Evolutionary conservation across 805 yeast species (phyloP).

Genomic region (Suhomyces kilbournensis): DNA sequence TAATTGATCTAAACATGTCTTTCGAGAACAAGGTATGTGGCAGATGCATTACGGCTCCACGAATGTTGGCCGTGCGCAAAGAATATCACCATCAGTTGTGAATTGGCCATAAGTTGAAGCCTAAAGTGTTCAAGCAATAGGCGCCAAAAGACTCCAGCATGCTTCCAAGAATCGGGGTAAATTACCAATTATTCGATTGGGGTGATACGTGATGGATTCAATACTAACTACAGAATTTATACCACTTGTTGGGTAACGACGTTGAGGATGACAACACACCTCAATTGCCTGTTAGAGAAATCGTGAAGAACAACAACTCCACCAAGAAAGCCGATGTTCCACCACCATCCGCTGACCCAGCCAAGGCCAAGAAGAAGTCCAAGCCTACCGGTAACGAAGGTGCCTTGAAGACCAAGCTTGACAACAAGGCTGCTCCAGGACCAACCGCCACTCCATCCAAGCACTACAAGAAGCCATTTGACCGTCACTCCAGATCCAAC

Average conservation of each 20-base stretch:
- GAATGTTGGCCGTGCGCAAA: not conserved
- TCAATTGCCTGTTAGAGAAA: slow-evolving; percentile 60
- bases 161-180: not conserved
- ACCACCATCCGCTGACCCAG: slow-evolving; percentile 77
- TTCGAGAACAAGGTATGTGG: slow-evolving; percentile 48
- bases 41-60: not conserved
- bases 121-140: not conserved
- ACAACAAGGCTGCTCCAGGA: slow-evolving; percentile 68
- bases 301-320: slow-evolving; percentile 78
- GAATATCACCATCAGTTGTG: not conserved
- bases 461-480: slow-evolving; percentile 58
- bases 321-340: slow-evolving; percentile 84
- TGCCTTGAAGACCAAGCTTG: slow-evolving; percentile 60
- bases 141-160: not conserved
- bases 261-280: slow-evolving; percentile 73
- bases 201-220: not conserved
- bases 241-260: slow-evolving; percentile 83
- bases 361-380: slow-evolving; percentile 70
- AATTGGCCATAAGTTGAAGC: not conserved
- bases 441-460: slow-evolving; percentile 52
- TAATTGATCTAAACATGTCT: slow-evolving; percentile 30
- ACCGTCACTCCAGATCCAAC: slow-evolving; percentile 85
- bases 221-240: slow-evolving; percentile 57
- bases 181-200: not conserved
- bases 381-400: slow-evolving; percentile 84